These are phyloP conservation scores for Pichia sp. DNA, from an alignment of 1,139 yeast genomes.

Conservation along the genomic window DNA sequence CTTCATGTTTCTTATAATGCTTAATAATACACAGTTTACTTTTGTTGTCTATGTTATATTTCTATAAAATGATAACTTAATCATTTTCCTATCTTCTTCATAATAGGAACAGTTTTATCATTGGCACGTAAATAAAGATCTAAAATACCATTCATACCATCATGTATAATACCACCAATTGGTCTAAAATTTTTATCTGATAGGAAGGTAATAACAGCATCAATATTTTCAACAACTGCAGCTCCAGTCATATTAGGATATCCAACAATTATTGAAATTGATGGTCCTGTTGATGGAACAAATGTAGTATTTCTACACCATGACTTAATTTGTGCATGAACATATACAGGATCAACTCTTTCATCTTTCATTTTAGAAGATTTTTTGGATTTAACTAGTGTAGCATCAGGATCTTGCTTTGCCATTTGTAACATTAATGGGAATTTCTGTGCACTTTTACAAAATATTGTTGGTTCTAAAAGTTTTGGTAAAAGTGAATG, in stretches of 20 bases:
- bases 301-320: conserved; percentile 56
- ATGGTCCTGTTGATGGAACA: conserved; percentile 52
- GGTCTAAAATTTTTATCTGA: conserved; percentile 43
- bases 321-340: conserved; percentile 52
- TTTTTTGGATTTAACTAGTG: conserved; percentile 32
- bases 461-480: conserved; percentile 51
- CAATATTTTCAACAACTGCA: conserved; percentile 47
- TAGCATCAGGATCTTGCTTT: conserved; percentile 39
- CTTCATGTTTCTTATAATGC: no score
- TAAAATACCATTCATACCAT: conserved; percentile 37
- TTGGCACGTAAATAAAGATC: conserved; percentile 36
- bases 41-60: no score
- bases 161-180: conserved; percentile 51
- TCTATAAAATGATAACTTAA: no score
- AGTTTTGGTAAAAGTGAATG: conserved; percentile 51
- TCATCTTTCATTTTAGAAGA: conserved; percentile 44
- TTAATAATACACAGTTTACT: no score
- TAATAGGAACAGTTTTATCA: conserved; percentile 51
- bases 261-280: conserved; percentile 49
- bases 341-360: conserved; percentile 54
- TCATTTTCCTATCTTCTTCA: conserved; percentile 8
- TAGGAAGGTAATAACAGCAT: conserved; percentile 47
- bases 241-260: conserved; percentile 38
- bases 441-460: conserved; percentile 49
- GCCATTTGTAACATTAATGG: conserved; percentile 67